Evolutionary conservation across 1,284 basidiomycete genomes (phyloP).

Genomic region (Ganoderma lingzhi): DNA sequence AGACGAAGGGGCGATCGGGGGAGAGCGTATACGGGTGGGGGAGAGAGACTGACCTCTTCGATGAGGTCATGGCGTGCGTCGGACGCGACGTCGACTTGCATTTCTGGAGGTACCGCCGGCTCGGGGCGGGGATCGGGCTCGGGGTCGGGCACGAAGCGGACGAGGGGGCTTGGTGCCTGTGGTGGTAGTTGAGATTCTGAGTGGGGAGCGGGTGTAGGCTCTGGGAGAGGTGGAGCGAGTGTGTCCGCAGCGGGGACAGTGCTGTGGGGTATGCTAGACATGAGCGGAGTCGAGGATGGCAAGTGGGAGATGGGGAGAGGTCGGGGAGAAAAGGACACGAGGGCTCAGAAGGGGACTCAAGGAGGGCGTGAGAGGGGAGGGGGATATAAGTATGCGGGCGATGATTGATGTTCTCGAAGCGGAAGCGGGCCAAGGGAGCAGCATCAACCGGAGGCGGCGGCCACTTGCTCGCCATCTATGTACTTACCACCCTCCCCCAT

Average conservation of each 20-base stretch:
- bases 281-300: background rate
- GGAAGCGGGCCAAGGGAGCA: conserved; percentile 27
- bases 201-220: background rate
- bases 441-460: conserved; percentile 22
- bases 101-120: background rate
- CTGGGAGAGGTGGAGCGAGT: background rate
- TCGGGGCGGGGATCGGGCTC: background rate
- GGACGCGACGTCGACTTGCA: conserved; percentile 3
- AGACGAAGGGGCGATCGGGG: background rate
- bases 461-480: background rate
- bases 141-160: background rate
- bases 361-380: conserved; percentile 17
- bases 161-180: background rate
- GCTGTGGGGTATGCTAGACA: background rate
- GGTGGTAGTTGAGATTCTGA: background rate
- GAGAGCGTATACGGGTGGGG: background rate
- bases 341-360: background rate
- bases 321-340: background rate
- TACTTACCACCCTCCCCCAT: background rate
- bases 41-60: conserved; percentile 31
- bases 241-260: background rate
- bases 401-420: conserved; percentile 34
- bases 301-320: background rate
- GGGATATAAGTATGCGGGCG: conserved; percentile 20
- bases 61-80: conserved; percentile 32